Percentiles rank a stretch among this genome's conserved stretches.
Evolutionary conservation across 2,329 filamentous ascomycete species (phyloP).

Genomic region (Fusarium sarcochroum): DNA sequence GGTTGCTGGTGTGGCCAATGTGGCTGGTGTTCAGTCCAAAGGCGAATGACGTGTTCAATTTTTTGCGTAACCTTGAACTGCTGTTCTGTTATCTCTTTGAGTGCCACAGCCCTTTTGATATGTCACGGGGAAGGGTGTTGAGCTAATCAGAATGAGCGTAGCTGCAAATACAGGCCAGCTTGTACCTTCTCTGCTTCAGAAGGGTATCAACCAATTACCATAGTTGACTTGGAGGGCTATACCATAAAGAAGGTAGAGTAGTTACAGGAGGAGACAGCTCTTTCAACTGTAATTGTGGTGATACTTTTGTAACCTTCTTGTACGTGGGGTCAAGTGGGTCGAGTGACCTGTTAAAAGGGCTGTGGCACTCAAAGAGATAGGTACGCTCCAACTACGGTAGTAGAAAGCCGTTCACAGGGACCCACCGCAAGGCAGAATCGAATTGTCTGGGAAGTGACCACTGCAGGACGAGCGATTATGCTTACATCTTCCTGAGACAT

Average conservation of each 20-base stretch:
- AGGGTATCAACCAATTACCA: conserved; percentile 5
- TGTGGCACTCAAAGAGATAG: conserved; percentile 5
- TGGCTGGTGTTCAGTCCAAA: conserved; percentile 4
- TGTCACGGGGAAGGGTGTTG: conserved; percentile 5
- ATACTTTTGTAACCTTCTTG: no score
- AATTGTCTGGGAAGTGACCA: no score
- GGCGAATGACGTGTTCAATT: conserved; percentile 2
- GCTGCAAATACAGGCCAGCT: conserved; percentile 5
- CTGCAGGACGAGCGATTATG: no score
- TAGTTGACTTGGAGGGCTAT: conserved; percentile 5
- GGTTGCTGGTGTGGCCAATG: conserved; percentile 5
- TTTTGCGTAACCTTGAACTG: conserved; percentile 4
- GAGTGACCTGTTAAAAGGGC: conserved; percentile 1
- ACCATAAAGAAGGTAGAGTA: conserved; percentile 7
- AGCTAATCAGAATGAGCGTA: conserved; percentile 5
- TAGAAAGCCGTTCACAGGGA: no score
- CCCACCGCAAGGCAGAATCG: no score
- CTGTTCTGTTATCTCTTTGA: conserved; percentile 5
- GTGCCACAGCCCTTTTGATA: conserved; percentile 5
- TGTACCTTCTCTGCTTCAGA: conserved; percentile 3
- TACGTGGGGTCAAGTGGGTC: no score
- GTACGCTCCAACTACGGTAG: no score
- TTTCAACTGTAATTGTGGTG: conserved; percentile 3
- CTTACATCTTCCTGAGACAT: no score
- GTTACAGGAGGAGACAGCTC: conserved; percentile 2